Percentiles rank a stretch among this genome's conserved stretches.
Conservation (phyloP, 345 rosid genomes). For the Salix exigua region DNA sequence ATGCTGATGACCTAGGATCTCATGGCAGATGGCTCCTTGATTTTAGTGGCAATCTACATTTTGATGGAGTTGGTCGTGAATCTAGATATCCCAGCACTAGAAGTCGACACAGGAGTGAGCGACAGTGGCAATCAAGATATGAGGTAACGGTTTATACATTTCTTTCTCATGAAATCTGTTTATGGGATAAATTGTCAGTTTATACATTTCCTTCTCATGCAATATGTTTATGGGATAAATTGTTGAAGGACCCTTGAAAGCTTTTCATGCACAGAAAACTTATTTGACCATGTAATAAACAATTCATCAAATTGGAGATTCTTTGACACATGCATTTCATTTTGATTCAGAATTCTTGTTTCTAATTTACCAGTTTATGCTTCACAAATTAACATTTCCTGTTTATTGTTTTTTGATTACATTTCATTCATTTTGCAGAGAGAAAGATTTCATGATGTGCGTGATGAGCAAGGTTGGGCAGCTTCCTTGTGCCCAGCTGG, state of each 20-base stretch:
- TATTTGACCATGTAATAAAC: neutral
- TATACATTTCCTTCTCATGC: neutral
- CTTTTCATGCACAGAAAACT: neutral
- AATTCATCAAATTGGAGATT: neutral
- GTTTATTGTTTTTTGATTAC: neutral
- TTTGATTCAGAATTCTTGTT: neutral
- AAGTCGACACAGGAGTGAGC: slow-evolving; percentile 3
- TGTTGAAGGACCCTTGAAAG: neutral
- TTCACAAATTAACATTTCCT: neutral
- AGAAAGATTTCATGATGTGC: slow-evolving; percentile 18
- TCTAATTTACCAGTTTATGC: neutral
- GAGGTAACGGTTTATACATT: slow-evolving; percentile 9
- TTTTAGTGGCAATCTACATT: slow-evolving; percentile 23
- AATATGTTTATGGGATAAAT: neutral
- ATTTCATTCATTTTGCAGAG: neutral
- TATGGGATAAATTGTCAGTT: neutral
- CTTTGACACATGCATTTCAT: neutral
- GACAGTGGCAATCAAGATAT: slow-evolving; percentile 19
- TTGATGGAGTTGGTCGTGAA: slow-evolving; percentile 15
- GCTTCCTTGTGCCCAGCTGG: slow-evolving; percentile 9
- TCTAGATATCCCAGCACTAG: slow-evolving; percentile 7
- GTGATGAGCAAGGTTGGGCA: slow-evolving; percentile 12
- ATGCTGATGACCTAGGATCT: slow-evolving; percentile 21
- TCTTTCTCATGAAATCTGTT: neutral
- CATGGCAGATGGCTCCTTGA: slow-evolving; percentile 30